Percentiles rank a stretch among this genome's conserved stretches.
Conservation (phyloP, 306 rosid genomes). For the Inga leiocalycina region DNA sequence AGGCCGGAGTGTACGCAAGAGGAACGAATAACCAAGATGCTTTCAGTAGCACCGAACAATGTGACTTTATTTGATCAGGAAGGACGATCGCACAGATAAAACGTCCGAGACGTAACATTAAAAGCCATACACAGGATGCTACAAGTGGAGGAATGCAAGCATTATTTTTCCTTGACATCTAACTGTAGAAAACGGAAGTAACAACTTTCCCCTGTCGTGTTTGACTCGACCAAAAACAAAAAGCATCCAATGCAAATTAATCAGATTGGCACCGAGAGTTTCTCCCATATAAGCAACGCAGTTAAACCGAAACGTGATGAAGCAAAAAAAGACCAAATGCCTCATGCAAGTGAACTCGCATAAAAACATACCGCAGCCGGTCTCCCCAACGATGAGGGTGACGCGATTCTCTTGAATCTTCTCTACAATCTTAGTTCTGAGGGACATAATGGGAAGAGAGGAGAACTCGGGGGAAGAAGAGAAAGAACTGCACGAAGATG, state of each 20-base stretch:
- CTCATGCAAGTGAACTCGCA: background rate
- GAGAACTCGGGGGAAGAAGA: slow-evolving; percentile 48
- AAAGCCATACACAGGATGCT: background rate
- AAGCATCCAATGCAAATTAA: background rate
- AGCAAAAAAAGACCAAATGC: background rate
- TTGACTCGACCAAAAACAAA: background rate
- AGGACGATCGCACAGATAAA: slow-evolving; percentile 13
- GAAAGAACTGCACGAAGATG: slow-evolving; percentile 36
- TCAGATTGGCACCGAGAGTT: background rate
- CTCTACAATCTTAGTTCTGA: slow-evolving; percentile 69
- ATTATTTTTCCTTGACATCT: background rate
- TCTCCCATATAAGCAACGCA: background rate
- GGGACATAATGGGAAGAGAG: slow-evolving; percentile 65
- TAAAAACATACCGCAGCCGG: slow-evolving; percentile 73
- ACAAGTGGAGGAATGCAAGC: background rate
- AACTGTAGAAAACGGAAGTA: background rate
- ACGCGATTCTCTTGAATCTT: slow-evolving; percentile 80
- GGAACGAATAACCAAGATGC: slow-evolving; percentile 13
- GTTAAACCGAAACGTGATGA: slow-evolving; percentile 4
- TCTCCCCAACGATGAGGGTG: slow-evolving; percentile 84
- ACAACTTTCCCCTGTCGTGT: background rate
- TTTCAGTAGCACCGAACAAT: slow-evolving; percentile 14
- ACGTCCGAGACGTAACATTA: background rate
- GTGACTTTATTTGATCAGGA: background rate
- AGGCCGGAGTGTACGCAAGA: slow-evolving; percentile 13